Evolutionary conservation across 768 basidiomycete species (phyloP).

Genomic region (Piloderma croceum): DNA sequence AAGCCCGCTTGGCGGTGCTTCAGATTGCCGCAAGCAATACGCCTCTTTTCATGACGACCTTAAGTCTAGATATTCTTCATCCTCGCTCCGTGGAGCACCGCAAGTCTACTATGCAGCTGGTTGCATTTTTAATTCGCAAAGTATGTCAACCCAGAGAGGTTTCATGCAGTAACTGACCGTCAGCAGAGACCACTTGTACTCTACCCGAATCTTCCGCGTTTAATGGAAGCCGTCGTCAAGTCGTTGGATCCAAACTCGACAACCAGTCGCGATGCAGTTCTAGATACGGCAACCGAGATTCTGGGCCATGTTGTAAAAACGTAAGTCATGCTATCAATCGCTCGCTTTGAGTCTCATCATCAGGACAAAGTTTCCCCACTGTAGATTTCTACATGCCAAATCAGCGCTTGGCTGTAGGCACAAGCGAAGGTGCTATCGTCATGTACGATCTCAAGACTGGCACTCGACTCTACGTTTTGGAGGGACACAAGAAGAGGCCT

Average conservation of each 20-base stretch:
- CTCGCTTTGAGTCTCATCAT: not conserved
- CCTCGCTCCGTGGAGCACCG: slow-evolving; percentile 71
- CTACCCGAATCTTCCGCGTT: slow-evolving; percentile 73
- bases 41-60: slow-evolving; percentile 88
- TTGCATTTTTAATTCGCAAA: slow-evolving; percentile 91
- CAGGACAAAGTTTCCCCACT: slow-evolving; percentile 85
- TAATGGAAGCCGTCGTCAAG: slow-evolving; percentile 94
- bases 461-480: slow-evolving; percentile 89
- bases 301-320: slow-evolving; percentile 91
- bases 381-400: slow-evolving; percentile 88
- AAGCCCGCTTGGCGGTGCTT: slow-evolving; percentile 79
- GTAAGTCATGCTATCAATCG: slow-evolving; percentile 37
- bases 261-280: slow-evolving; percentile 71
- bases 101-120: slow-evolving; percentile 85
- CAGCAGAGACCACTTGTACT: slow-evolving; percentile 78
- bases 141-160: slow-evolving; percentile 28
- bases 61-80: slow-evolving; percentile 80
- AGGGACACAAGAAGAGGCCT: slow-evolving; percentile 78
- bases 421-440: slow-evolving; percentile 86
- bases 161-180: not conserved
- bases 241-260: slow-evolving; percentile 89
- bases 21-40: slow-evolving; percentile 82
- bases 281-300: slow-evolving; percentile 91
- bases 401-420: slow-evolving; percentile 90
- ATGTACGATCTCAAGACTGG: slow-evolving; percentile 98